Evolutionary conservation across 106 monocot genomes (phyloP), one percentile per base, ranked within the genome.

Genomic region (Agapanthus africanus): DNA sequence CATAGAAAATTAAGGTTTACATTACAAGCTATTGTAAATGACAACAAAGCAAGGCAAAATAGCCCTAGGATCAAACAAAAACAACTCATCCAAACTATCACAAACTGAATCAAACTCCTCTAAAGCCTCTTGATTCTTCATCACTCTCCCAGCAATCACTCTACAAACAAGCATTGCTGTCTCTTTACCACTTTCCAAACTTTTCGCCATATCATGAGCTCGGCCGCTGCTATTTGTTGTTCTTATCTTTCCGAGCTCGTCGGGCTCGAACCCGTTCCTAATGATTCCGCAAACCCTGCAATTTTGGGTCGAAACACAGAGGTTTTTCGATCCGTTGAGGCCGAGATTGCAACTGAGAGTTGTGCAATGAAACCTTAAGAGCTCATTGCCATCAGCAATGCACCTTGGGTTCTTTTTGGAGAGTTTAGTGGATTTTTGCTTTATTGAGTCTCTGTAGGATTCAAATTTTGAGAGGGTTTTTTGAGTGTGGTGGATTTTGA

Each of bases 31-130:
- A 57, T 60, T 74, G 60, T 94, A 94, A 13, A 94, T 87, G 41
- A 94, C 82, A 42, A 94, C 82, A 69, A 94, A 94, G 57, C 93
- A 94, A 13, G 93, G 90, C n/a, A 94, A 46, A 18, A 94, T 90
- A 42, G 94, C 90, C 65, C 60, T 79, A 21, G 87, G 70, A 77
- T 81, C 80, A 71, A 87, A 87, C 26, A 94, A 84, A 65, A 70
- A 68, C 38, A 94, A 76, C 74, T 87, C 86, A 31, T 94, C 90
- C 72, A 82, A 61, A 62, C 71, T 84, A 4, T 84, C 80, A 46
- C 74, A 80, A 7, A 68, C 36, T 4, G 93, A 94, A 42, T 90
- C 90, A 64, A 37, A 81, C 47, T 88, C 93, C 54, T 83, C 83
- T 6, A 81, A 4, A 44, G 59, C 26, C 15, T 65, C 78, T 72